Evolutionary conservation across 2,329 filamentous ascomycete genomes (phyloP).

Genomic region (Leptographium galeiforme): DNA sequence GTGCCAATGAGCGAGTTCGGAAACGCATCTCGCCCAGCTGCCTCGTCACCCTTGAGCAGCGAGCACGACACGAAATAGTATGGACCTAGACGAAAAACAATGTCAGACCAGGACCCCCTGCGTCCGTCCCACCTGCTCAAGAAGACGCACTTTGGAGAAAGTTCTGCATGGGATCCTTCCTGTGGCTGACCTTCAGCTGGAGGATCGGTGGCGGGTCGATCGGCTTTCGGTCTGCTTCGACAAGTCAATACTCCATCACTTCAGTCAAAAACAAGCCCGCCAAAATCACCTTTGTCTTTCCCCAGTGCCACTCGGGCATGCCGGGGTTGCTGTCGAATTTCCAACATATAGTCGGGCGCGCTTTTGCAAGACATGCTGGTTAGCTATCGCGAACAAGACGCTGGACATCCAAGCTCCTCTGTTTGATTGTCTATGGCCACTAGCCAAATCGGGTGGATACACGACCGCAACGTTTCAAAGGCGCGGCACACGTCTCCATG

Average conservation of each 20-base stretch:
- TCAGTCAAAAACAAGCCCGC: not conserved
- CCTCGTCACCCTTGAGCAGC: conserved; percentile 27
- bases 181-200: conserved; percentile 43
- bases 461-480: no score
- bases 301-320: conserved; percentile 55
- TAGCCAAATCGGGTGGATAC: no score
- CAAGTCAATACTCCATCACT: not conserved
- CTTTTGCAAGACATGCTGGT: conserved; percentile 5
- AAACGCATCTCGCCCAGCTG: conserved; percentile 23
- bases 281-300: conserved; percentile 56
- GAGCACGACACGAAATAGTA: conserved; percentile 35
- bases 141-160: conserved; percentile 43
- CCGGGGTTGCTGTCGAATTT: conserved; percentile 51
- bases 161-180: conserved; percentile 31
- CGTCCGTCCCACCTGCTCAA: no score
- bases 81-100: conserved; percentile 20
- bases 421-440: no score
- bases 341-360: conserved; percentile 17
- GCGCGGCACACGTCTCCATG: no score
- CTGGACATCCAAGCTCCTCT: no score
- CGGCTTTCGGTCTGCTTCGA: conserved; percentile 57
- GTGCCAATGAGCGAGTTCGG: conserved; percentile 53
- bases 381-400: not conserved
- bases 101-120: not conserved
- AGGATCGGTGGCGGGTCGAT: conserved; percentile 81